Base-by-base conservation (phyloP, 257 asterid species). In the Solanum arcanum region DNA sequence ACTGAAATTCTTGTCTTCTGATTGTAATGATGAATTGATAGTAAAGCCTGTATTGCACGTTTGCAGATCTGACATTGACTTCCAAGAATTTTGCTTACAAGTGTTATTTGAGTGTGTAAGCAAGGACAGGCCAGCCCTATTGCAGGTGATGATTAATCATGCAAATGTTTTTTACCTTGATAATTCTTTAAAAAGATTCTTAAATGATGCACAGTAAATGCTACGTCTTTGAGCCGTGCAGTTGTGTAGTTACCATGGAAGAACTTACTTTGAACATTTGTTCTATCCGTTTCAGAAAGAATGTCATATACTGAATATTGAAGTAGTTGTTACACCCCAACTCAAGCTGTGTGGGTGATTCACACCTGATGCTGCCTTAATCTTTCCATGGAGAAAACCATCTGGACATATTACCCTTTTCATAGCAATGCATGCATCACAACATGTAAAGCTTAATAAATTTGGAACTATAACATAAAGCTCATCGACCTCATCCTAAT, bases 61-160 rank as follows among this genome's bases (percentile, higher is more conserved):
- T 89, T 89, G 93, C 97, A 95, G 99, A 88, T 92, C 92, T 86
- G 96, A 94, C 88, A 91, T 90, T 73, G 98, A 94, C 89, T 96
- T 96, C 86, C 98, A 92, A 85, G 98, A 94, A 86, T 96, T 94
- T 91, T 97, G 99, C 94, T 92, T 94, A 83, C 98, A 95, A 94
- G 96, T 97, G 31, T 90, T 97, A 83, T 97, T 94, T 41, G 99
- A 96, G 92, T 97, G 99, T 89, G 99, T 97, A 86, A 96, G 98
- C 96, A 97, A 97, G 93, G 99, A 97, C 90, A 93, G 97, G 90
- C 98, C 98, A 29, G 97, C 98, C 73, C 90, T 96, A 89, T 88
- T 97, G 62, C 99, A 97, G 99, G 99, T 93, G 90, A 83, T 83
- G 62, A 23, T 73, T 42, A 9, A 77, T 66, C 74, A 41, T 86